Conservation (phyloP, 805 yeast species). For the Ogataea corticis region DNA sequence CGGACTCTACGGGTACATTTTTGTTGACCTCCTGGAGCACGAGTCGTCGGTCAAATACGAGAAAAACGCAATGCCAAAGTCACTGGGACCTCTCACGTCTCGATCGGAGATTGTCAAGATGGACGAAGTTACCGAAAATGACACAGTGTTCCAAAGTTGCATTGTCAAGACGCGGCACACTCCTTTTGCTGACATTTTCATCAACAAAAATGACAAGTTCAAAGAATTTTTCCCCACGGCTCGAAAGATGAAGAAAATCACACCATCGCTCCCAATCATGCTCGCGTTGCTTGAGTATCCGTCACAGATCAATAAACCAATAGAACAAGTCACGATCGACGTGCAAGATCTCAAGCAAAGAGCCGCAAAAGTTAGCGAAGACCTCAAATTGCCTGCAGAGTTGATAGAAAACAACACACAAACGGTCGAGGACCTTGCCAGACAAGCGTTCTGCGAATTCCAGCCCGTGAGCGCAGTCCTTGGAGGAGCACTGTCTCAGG, state of each 20-base stretch:
- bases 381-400: slow-evolving; percentile 47
- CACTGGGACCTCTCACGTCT: slow-evolving; percentile 48
- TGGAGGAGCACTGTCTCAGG: slow-evolving; percentile 91
- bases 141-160: slow-evolving; percentile 37
- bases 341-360: slow-evolving; percentile 30
- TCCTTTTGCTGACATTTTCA: slow-evolving; percentile 38
- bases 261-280: slow-evolving; percentile 59
- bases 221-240: slow-evolving; percentile 25
- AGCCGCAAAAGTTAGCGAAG: slow-evolving; percentile 34
- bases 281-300: slow-evolving; percentile 54
- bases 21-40: slow-evolving; percentile 75
- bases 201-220: slow-evolving; percentile 35
- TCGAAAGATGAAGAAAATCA: slow-evolving; percentile 46
- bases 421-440: slow-evolving; percentile 41
- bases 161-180: slow-evolving; percentile 40
- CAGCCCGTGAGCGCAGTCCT: slow-evolving; percentile 83
- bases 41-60: slow-evolving; percentile 53
- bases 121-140: slow-evolving; percentile 37
- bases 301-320: slow-evolving; percentile 25
- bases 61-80: slow-evolving; percentile 48
- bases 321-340: slow-evolving; percentile 25
- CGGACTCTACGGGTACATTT: slow-evolving; percentile 82
- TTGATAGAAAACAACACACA: slow-evolving; percentile 31
- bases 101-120: slow-evolving; percentile 46
- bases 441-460: slow-evolving; percentile 62